Evolutionary conservation across 208 protist species (phyloP).

Genomic region (Crithidia brevicula): DNA sequence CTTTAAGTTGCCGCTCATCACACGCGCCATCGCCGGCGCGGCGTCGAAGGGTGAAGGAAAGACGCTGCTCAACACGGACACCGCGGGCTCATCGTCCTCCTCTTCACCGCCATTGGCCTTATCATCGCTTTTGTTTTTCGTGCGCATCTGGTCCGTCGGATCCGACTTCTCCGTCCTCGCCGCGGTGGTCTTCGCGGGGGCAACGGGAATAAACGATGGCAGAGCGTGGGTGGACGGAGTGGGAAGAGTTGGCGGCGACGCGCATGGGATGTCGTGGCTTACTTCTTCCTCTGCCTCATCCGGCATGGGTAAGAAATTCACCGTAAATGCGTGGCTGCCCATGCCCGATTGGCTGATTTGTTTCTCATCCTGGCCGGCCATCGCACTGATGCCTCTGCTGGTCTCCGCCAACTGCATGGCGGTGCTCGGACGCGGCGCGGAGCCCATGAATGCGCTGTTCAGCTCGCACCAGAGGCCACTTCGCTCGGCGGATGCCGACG

Average conservation of each 20-base stretch:
- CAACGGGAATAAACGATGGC: neutral
- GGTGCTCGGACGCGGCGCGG: too few species aligned
- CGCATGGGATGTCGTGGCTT: neutral
- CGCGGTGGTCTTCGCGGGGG: neutral
- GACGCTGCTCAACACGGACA: neutral
- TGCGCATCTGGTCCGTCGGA: too few species aligned
- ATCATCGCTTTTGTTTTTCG: neutral
- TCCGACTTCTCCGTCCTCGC: too few species aligned
- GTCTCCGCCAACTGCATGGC: too few species aligned
- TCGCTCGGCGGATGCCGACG: too few species aligned
- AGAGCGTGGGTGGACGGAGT: neutral
- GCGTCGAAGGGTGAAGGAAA: slow-evolving; percentile 10
- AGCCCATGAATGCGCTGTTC: too few species aligned
- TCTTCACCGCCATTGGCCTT: neutral
- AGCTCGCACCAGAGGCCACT: too few species aligned
- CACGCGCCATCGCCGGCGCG: slow-evolving; percentile 3
- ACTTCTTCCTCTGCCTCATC: neutral
- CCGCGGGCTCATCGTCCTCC: neutral
- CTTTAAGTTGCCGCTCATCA: neutral
- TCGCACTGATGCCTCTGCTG: too few species aligned
- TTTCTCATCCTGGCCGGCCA: neutral
- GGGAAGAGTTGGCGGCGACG: neutral
- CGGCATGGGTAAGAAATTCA: slow-evolving; percentile 12
- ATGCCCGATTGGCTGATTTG: neutral
- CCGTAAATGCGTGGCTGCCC: neutral